phyloP scores from a whole-genome alignment of 805 yeast genomes.

The Pachysolen tannophilus region DNA sequence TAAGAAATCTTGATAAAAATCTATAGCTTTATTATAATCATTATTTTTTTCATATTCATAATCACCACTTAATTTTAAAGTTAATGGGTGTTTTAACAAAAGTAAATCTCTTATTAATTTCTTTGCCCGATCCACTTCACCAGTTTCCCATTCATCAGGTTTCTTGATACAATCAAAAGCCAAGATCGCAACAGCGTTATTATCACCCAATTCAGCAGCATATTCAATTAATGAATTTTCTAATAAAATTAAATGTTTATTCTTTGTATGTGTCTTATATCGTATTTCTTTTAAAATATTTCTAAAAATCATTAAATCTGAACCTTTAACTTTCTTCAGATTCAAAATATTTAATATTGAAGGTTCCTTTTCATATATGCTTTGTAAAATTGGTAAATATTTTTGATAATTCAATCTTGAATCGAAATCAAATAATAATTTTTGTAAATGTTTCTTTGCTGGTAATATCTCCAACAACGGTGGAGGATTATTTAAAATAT shows the following conservation, averaged over 20 bases:
- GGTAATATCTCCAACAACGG: constrained; percentile 46
- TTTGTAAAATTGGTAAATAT: constrained; percentile 43
- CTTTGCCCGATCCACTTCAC: constrained; percentile 59
- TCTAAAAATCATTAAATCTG: constrained; percentile 63
- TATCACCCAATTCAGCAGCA: constrained; percentile 78
- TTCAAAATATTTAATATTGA: constrained; percentile 11
- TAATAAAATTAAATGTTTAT: constrained; percentile 45
- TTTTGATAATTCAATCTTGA: constrained; percentile 45
- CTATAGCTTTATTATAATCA: constrained; percentile 45
- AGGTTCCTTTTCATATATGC: constrained; percentile 36
- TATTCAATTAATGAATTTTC: constrained; percentile 72
- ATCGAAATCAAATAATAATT: constrained; percentile 60
- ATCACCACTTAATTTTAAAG: constrained; percentile 76
- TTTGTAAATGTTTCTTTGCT: constrained; percentile 44
- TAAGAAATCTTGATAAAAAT: constrained; percentile 51
- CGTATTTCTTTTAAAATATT: constrained; percentile 57
- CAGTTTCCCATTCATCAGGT: constrained; percentile 23
- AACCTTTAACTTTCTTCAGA: constrained; percentile 40
- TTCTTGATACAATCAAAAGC: constrained; percentile 56
- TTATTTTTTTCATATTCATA: constrained; percentile 45
- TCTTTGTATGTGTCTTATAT: constrained; percentile 48
- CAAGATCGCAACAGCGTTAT: constrained; percentile 70
- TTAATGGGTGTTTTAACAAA: constrained; percentile 59
- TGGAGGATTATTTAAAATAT: too few relatives aligned
- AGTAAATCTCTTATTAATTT: constrained; percentile 49